Base-by-base conservation (phyloP, 2,329 filamentous ascomycete species). In the Aspergillus vadensis region DNA sequence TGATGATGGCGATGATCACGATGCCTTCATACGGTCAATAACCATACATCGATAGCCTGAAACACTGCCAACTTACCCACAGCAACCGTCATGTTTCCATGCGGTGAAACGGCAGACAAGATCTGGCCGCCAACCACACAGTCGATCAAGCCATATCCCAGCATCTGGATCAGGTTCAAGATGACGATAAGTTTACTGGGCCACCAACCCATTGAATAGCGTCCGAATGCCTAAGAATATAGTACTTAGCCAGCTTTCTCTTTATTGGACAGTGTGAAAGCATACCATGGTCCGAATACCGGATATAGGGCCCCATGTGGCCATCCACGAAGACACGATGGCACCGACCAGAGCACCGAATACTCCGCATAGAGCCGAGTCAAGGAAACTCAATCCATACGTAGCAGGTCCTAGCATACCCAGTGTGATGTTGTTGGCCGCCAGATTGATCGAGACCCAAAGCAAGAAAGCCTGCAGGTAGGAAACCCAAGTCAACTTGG, bases 91-190 rank as follows among this genome's bases (percentile, higher is more conserved):
- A 90, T 81, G 62, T 77, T 81, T n/a, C 80, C 82, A 61, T 82
- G 81, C 1, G 78, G 74, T 12, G 85, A 86, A 4, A 91, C 85
- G 1, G 88, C 88, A 4, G 85, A 88, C 2, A 91, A 76, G 25
- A 90, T 89, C 69, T 90, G 88, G 0, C 88, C 88, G 2, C 85
- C 85, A 15, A 91, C 81, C 5, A 90, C 86, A 36, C 83, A 86
- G 70, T 88, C 85, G 61, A 90, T 85, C 70, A 89, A 76, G 17
- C 80, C 79, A 65, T 88, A 89, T 8, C 86, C 86, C 2, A 88
- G 77, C 68, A 88, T 78, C 21, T 87, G 82, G 48, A 89, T 81
- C 50, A 89, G 77, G 67, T 88, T 88, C 59, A 89, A 75, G 21
- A 88, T 67, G 14, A 87, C 85, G 36, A 88, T 81, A 7, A 89